Percentiles rank a stretch among this genome's conserved stretches.
Conservation (phyloP, 1,284 basidiomycete species). For the Rhodotorula sp. region DNA sequence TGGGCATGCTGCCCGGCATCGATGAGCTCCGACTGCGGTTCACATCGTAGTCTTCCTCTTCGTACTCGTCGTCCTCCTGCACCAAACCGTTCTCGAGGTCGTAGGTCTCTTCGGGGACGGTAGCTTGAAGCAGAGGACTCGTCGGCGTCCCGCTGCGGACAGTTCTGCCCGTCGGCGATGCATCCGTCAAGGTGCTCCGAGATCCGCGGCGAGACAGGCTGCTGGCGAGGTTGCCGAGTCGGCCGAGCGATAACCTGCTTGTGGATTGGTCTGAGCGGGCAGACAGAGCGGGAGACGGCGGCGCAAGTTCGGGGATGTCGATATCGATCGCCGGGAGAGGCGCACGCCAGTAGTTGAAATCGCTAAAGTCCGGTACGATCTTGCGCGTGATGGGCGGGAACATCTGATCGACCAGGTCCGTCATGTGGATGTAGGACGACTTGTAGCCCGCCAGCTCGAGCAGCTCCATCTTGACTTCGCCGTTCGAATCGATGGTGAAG, state of each 20-base stretch:
- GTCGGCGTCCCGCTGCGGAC: constrained; percentile 22
- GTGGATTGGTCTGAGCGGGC: constrained; percentile 70
- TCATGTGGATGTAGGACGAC: constrained; percentile 95
- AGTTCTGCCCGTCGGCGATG: constrained; percentile 2
- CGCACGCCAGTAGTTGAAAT: constrained; percentile 95
- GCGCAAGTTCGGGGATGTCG: constrained; percentile 81
- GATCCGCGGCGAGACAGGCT: constrained; percentile 37
- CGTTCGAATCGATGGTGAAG: constrained; percentile 94
- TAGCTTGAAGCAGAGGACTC: constrained; percentile 31
- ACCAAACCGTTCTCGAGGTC: constrained; percentile 15
- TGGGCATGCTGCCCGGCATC: constrained; percentile 46
- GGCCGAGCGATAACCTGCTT: constrained; percentile 37
- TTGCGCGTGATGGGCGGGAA: constrained; percentile 93
- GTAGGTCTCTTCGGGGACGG: constrained; percentile 32
- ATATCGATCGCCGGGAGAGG: constrained; percentile 66
- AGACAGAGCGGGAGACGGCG: constrained; percentile 66
- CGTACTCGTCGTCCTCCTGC: constrained; percentile 24
- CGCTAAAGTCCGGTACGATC: constrained; percentile 85
- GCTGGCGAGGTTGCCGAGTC: constrained; percentile 40
- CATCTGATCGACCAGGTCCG: constrained; percentile 98
- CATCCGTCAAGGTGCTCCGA: constrained; percentile 26
- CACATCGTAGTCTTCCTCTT: constrained; percentile 14
- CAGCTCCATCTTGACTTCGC: constrained; percentile 97
- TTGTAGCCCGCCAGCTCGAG: constrained; percentile 95
- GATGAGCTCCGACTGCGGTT: constrained; percentile 34